Evolutionary conservation across 495 filamentous ascomycete species (phyloP).

Genomic region (Aspergillus taichungensis): DNA sequence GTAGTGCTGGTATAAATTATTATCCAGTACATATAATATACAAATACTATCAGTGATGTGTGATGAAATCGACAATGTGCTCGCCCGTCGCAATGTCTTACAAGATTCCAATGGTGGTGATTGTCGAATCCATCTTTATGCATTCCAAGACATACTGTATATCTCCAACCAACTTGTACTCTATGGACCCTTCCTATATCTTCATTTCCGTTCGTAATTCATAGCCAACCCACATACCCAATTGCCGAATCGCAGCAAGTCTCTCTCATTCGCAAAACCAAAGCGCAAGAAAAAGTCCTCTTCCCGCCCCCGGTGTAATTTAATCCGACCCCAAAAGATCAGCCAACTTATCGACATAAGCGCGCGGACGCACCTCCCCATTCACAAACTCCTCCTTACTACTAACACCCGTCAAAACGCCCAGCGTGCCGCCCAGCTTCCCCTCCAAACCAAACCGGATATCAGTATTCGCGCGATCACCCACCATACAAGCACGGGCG

Average conservation of each 20-base stretch:
- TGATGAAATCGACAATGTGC: too few species aligned
- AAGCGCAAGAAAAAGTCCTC: background rate
- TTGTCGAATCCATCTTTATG: background rate
- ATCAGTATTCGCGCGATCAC: conserved; percentile 89
- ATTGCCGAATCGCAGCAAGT: too few species aligned
- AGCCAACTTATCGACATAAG: conserved; percentile 72
- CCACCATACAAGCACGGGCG: conserved; percentile 85
- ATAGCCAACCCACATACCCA: background rate
- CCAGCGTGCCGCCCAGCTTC: conserved; percentile 80
- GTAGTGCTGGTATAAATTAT: too few species aligned
- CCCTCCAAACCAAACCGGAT: conserved; percentile 93
- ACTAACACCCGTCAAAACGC: conserved; percentile 82
- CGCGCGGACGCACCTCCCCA: conserved; percentile 59
- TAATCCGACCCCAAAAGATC: conserved; percentile 49
- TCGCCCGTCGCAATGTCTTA: too few species aligned
- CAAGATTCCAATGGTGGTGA: too few species aligned
- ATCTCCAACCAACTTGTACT: conserved; percentile 4
- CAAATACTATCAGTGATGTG: too few species aligned
- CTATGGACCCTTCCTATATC: background rate
- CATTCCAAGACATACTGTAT: background rate
- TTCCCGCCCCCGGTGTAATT: background rate
- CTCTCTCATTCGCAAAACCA: too few species aligned
- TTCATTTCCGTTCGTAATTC: background rate
- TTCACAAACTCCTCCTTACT: conserved; percentile 74
- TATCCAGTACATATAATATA: too few species aligned